Evolutionary conservation across 2,329 filamentous ascomycete genomes (phyloP).

Genomic region (Amylocarpus encephaloides): DNA sequence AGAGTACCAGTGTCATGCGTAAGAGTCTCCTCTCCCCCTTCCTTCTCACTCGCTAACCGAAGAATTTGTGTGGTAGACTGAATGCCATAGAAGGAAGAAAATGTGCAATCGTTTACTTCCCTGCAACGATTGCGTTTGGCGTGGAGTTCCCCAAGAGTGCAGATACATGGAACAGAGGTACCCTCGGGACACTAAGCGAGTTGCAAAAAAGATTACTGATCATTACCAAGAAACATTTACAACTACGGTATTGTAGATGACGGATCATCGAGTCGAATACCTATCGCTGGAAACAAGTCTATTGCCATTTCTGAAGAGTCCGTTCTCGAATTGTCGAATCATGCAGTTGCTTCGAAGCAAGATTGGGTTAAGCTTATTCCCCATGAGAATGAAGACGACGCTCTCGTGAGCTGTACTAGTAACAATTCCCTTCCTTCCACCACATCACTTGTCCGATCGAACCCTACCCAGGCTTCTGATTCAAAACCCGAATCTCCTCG

Average conservation of each 20-base stretch:
- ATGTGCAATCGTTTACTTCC: not conserved
- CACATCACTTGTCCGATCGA: not conserved
- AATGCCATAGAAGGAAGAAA: constrained; percentile 6
- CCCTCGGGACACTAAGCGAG: not conserved
- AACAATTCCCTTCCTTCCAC: not conserved
- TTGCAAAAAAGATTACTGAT: not conserved
- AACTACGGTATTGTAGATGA: not conserved
- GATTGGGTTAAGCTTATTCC: not conserved
- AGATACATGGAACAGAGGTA: not conserved
- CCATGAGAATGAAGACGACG: not conserved
- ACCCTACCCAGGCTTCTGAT: not conserved
- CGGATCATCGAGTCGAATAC: not conserved
- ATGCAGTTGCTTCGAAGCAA: not conserved
- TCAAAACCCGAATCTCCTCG: not conserved
- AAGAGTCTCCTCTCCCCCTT: not conserved
- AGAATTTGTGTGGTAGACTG: not conserved
- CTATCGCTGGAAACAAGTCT: not conserved
- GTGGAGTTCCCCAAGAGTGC: not conserved
- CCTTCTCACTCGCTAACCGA: not conserved
- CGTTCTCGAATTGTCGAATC: not conserved
- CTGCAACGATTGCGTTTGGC: not conserved
- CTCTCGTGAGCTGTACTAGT: not conserved
- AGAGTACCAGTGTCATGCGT: constrained; percentile 2
- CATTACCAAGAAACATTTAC: not conserved
- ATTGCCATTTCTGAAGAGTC: constrained; percentile 2